A percentile compares a stretch with the other conserved stretches of the same genome.
Conservation (phyloP, 2,329 filamentous ascomycete species). For the Emericellopsis cladophorae region DNA sequence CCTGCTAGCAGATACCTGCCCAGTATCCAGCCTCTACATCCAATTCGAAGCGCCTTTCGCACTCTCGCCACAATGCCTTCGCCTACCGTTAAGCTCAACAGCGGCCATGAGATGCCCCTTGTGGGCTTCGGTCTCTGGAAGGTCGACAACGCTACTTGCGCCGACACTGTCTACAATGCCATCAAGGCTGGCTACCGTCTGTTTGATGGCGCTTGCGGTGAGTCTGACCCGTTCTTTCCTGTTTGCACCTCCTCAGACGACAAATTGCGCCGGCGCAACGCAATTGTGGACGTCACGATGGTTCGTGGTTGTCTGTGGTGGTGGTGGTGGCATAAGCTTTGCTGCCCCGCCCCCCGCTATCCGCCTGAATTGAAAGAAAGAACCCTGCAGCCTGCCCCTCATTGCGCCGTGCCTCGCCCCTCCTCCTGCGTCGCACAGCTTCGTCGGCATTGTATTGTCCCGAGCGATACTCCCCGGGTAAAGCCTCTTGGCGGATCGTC, state of each 20-base stretch:
- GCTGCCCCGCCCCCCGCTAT: too few species aligned
- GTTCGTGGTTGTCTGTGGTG: too few species aligned
- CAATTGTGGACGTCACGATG: too few species aligned
- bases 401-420: neutral
- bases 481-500: too few species aligned
- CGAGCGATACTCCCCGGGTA: neutral
- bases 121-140: slow-evolving; percentile 78
- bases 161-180: slow-evolving; percentile 68
- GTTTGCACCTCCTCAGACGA: too few species aligned
- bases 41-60: neutral
- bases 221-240: slow-evolving; percentile 12
- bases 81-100: slow-evolving; percentile 47
- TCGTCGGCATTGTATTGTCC: neutral
- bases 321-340: too few species aligned
- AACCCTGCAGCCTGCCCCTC: neutral
- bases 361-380: too few species aligned
- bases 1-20: neutral
- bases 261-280: too few species aligned
- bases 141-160: slow-evolving; percentile 58
- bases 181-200: slow-evolving; percentile 51
- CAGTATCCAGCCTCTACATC: neutral
- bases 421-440: neutral
- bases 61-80: slow-evolving; percentile 19
- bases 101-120: slow-evolving; percentile 58
- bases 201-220: slow-evolving; percentile 48